A percentile compares a stretch with the other conserved stretches of the same genome.
These are phyloP conservation scores for Aspergillus sp. DNA, from an alignment of 2,329 filamentous ascomycete genomes.

Conservation along the genomic window DNA sequence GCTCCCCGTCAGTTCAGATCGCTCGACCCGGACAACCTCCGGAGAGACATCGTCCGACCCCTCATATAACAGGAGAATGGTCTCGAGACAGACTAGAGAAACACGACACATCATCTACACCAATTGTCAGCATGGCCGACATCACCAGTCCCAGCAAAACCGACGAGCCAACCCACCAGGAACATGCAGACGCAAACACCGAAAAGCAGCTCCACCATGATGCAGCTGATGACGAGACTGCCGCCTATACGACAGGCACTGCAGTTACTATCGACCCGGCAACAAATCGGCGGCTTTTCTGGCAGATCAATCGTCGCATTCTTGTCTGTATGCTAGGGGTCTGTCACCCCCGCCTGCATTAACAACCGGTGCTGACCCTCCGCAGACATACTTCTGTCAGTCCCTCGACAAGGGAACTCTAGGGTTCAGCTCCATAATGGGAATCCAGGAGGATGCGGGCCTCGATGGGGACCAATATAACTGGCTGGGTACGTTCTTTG, in stretches of 20 bases:
- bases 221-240: slow-evolving; percentile 2
- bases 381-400: slow-evolving; percentile 22
- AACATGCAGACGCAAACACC: neutral
- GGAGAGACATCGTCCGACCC: too few relatives aligned
- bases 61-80: too few relatives aligned
- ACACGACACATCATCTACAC: neutral
- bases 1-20: too few relatives aligned
- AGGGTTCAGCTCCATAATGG: slow-evolving; percentile 25
- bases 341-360: neutral
- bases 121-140: neutral
- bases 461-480: slow-evolving; percentile 41
- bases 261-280: slow-evolving; percentile 14
- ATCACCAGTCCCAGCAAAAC: neutral
- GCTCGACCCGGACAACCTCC: too few relatives aligned
- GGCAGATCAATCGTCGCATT: slow-evolving; percentile 18
- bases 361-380: too few relatives aligned
- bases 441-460: slow-evolving; percentile 27
- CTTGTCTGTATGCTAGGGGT: slow-evolving; percentile 8
- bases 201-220: neutral
- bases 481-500: slow-evolving; percentile 26
- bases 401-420: slow-evolving; percentile 23
- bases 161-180: neutral
- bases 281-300: slow-evolving; percentile 18
- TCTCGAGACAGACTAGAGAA: neutral
- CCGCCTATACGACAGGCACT: neutral